These are phyloP conservation scores for Vicia faba DNA, from an alignment of 306 rosid genomes.

Conservation along the genomic window DNA sequence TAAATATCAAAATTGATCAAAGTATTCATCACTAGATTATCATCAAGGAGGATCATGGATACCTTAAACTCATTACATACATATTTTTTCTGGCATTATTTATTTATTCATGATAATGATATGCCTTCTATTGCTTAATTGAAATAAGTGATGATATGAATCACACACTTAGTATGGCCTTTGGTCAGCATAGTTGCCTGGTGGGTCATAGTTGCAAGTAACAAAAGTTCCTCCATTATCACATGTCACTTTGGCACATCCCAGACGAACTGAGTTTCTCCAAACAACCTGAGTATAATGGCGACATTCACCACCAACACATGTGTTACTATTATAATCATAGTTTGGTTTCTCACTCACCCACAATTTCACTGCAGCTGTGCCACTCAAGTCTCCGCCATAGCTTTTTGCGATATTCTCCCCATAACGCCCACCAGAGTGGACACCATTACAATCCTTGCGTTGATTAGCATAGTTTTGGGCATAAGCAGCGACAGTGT, in stretches of 20 bases:
- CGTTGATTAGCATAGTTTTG: constrained; percentile 33
- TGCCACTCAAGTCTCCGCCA: constrained; percentile 20
- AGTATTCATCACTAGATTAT: no score
- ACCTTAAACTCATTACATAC: no score
- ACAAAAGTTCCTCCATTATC: constrained; percentile 38
- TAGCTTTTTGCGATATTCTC: constrained; percentile 17
- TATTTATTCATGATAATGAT: no score
- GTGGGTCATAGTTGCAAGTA: constrained; percentile 52
- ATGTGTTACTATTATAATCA: constrained; percentile 34
- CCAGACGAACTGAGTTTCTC: constrained; percentile 40
- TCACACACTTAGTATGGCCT: not conserved
- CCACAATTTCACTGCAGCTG: constrained; percentile 35
- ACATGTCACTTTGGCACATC: constrained; percentile 39
- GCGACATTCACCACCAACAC: constrained; percentile 39
- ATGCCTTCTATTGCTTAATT: no score
- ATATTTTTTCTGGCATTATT: no score
- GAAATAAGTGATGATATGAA: no score
- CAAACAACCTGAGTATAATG: constrained; percentile 42
- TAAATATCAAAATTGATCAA: no score
- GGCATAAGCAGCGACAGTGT: constrained; percentile 36
- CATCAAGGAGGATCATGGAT: no score
- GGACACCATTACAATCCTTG: constrained; percentile 36
- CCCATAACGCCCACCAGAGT: constrained; percentile 32
- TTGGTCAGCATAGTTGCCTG: constrained; percentile 10
- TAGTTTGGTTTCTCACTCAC: constrained; percentile 45